Conservation (phyloP, 768 basidiomycete genomes). For the Podaxis sp. region DNA sequence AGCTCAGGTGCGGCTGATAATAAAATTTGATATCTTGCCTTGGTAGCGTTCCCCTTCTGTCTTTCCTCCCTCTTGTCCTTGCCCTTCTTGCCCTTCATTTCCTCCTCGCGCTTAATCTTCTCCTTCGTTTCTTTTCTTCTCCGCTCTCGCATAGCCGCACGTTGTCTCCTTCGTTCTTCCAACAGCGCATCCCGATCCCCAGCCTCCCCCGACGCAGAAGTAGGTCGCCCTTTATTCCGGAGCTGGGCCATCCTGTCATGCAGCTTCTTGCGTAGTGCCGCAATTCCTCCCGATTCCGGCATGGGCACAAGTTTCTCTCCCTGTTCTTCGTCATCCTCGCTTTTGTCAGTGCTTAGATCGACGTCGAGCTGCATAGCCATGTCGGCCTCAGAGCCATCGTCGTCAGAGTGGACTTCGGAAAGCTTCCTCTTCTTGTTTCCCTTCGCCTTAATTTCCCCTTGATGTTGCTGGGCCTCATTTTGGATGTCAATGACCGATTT, state of each 20-base stretch:
- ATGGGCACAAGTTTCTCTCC: constrained; percentile 56
- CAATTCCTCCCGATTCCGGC: constrained; percentile 61
- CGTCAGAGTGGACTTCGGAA: constrained; percentile 26
- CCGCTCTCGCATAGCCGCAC: constrained; percentile 82
- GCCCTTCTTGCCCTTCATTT: constrained; percentile 46
- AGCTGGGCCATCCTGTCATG: constrained; percentile 74
- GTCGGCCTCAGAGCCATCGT: constrained; percentile 25
- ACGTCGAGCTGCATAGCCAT: constrained; percentile 41
- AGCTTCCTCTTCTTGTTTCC: constrained; percentile 51
- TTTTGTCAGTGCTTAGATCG: constrained; percentile 35
- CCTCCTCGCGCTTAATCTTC: constrained; percentile 69
- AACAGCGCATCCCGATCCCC: constrained; percentile 79
- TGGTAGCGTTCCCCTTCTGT: constrained; percentile 46
- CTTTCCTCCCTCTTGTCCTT: constrained; percentile 34
- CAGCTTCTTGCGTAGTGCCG: constrained; percentile 66
- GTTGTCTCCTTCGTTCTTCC: constrained; percentile 73
- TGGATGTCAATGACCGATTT: constrained; percentile 74
- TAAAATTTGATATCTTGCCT: constrained; percentile 40
- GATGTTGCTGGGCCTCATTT: constrained; percentile 43
- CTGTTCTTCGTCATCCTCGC: constrained; percentile 29
- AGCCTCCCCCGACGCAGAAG: constrained; percentile 36
- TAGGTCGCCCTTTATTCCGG: constrained; percentile 38
- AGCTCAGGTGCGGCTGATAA: neutral
- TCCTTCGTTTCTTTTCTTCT: constrained; percentile 85
- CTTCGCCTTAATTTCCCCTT: constrained; percentile 21